phyloP scores from a whole-genome alignment of 2,329 filamentous ascomycete genomes.

The Ophiostoma quercus region DNA sequence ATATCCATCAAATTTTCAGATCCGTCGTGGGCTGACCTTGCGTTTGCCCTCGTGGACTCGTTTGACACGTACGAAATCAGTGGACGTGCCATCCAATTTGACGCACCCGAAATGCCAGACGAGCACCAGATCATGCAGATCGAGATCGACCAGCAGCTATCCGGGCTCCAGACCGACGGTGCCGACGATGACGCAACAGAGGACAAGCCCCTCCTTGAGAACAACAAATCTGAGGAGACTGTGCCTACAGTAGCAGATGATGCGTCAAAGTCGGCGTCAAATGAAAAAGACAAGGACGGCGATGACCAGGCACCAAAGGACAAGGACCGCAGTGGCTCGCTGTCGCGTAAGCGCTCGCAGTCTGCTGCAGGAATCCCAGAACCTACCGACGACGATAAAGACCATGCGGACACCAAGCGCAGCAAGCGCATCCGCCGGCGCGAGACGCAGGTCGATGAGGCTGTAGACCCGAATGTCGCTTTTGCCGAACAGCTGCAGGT shows the following conservation, averaged over 20 bases:
- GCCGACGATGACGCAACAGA: slow-evolving; percentile 9
- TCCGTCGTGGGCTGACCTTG: slow-evolving; percentile 42
- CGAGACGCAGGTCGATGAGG: slow-evolving; percentile 52
- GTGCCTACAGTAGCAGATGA: neutral
- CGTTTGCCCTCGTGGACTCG: slow-evolving; percentile 39
- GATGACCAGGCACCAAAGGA: neutral
- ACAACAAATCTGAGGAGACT: slow-evolving; percentile 9
- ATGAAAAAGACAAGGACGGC: slow-evolving; percentile 17
- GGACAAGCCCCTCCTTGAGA: neutral
- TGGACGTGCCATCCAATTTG: slow-evolving; percentile 36
- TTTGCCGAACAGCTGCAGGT: slow-evolving; percentile 53
- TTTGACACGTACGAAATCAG: slow-evolving; percentile 35
- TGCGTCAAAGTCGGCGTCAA: neutral
- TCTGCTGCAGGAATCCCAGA: slow-evolving; percentile 56
- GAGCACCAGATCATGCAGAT: slow-evolving; percentile 39
- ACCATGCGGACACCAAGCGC: slow-evolving; percentile 51
- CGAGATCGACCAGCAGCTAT: slow-evolving; percentile 37
- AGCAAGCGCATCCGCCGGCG: slow-evolving; percentile 61
- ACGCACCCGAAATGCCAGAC: slow-evolving; percentile 36
- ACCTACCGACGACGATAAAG: slow-evolving; percentile 48
- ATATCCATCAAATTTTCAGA: slow-evolving; percentile 33
- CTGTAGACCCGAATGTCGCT: slow-evolving; percentile 47
- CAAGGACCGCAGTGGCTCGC: slow-evolving; percentile 37
- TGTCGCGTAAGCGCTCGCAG: slow-evolving; percentile 52
- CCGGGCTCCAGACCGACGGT: neutral